Evolutionary conservation across 306 rosid genomes (phyloP).

Genomic region (Sesbania bispinosa): DNA sequence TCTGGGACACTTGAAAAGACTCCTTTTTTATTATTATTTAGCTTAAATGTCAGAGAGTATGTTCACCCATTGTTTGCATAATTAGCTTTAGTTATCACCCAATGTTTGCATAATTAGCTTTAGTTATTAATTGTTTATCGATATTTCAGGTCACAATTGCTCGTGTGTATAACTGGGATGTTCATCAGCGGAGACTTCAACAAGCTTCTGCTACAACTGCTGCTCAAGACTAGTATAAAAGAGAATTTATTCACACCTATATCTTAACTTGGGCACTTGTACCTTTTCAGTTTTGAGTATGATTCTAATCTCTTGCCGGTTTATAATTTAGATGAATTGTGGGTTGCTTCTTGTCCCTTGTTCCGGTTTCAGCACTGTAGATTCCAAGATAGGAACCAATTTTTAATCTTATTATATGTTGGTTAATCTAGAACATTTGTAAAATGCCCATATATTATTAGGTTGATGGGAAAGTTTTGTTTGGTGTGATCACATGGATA

Average conservation of each 20-base stretch:
- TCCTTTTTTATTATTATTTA: background rate
- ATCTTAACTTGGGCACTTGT: constrained; percentile 22
- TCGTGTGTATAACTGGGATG: constrained; percentile 93
- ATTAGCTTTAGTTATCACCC: background rate
- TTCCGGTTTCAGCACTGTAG: constrained; percentile 14
- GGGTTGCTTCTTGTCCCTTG: constrained; percentile 14
- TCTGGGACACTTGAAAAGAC: background rate
- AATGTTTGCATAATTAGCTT: background rate
- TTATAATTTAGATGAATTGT: constrained; percentile 34
- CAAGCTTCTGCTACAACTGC: constrained; percentile 40
- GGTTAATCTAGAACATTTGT: constrained; percentile 25
- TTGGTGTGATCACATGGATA: constrained; percentile 29
- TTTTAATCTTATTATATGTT: constrained; percentile 27
- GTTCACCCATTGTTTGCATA: background rate
- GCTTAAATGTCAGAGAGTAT: background rate
- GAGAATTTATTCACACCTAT: constrained; percentile 6
- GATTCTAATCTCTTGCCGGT: constrained; percentile 28
- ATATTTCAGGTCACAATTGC: constrained; percentile 80
- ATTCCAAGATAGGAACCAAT: constrained; percentile 34
- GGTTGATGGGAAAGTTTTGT: constrained; percentile 26
- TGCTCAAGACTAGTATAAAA: constrained; percentile 31
- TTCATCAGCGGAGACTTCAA: constrained; percentile 70
- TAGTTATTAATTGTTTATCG: background rate
- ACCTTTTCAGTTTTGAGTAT: constrained; percentile 32
- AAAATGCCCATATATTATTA: constrained; percentile 18